phyloP scores from a whole-genome alignment of 257 asterid species.

The Rubia yunnanensis region DNA sequence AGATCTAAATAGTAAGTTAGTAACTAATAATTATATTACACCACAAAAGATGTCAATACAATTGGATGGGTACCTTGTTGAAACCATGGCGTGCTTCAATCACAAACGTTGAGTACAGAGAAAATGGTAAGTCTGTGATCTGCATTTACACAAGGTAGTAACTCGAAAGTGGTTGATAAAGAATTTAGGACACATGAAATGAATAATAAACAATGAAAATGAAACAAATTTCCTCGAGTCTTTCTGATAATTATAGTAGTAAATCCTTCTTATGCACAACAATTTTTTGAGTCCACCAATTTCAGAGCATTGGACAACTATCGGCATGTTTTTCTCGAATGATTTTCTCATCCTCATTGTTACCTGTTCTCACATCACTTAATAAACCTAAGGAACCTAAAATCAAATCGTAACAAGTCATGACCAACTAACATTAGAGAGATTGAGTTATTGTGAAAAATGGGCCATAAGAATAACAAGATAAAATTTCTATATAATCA shows the following conservation, averaged over 20 bases:
- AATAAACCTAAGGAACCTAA: not conserved
- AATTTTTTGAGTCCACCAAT: not conserved
- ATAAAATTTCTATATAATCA: not conserved
- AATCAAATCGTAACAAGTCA: not conserved
- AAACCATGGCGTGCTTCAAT: slow-evolving; percentile 96
- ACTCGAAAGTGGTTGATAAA: not conserved
- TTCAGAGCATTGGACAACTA: not conserved
- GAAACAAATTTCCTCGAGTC: not conserved
- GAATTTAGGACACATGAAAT: slow-evolving; percentile 1
- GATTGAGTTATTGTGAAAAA: not conserved
- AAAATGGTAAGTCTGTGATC: slow-evolving; percentile 93
- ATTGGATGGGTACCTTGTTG: slow-evolving; percentile 24
- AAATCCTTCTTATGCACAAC: not conserved
- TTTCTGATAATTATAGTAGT: not conserved
- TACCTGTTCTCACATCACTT: not conserved
- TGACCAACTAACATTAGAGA: not conserved
- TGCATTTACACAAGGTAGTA: slow-evolving; percentile 20
- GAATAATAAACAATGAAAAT: slow-evolving; percentile 1
- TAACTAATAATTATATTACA: slow-evolving; percentile 4
- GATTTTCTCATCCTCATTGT: not conserved
- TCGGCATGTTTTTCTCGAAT: not conserved
- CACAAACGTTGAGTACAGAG: slow-evolving; percentile 89
- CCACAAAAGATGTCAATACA: slow-evolving; percentile 3
- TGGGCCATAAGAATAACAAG: not conserved
- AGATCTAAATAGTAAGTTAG: not conserved